A percentile compares a stretch with the other conserved stretches of the same genome.
These are phyloP conservation scores for Pochonia chlamydosporia DNA, from an alignment of 2,329 filamentous ascomycete species.

Conservation along the genomic window DNA sequence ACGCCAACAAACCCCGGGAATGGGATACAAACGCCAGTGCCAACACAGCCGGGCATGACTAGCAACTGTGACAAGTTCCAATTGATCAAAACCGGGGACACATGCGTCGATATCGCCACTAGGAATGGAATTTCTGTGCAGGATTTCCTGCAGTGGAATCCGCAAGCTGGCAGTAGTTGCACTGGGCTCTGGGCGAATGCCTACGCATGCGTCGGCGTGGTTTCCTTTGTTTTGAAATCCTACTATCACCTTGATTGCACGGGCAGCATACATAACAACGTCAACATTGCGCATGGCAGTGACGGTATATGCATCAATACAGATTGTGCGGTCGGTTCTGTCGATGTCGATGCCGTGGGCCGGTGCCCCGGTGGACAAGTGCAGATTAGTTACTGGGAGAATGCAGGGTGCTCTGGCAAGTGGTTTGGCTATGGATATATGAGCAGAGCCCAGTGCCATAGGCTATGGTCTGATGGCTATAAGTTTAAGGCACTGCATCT, in stretches of 20 bases:
- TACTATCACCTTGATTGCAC: constrained; percentile 4
- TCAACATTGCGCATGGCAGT: not conserved
- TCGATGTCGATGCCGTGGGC: not conserved
- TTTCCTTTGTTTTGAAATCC: too few species aligned
- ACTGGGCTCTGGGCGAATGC: not conserved
- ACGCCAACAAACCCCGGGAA: too few species aligned
- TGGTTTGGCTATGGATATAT: constrained; percentile 4
- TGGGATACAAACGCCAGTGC: too few species aligned
- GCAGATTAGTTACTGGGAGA: constrained; percentile 5
- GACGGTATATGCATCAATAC: constrained; percentile 6
- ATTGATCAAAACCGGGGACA: not conserved
- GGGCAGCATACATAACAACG: constrained; percentile 4
- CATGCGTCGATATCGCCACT: not conserved
- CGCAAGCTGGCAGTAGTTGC: not conserved
- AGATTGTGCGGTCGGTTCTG: constrained; percentile 1
- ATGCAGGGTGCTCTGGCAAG: not conserved
- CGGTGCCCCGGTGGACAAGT: constrained; percentile 1
- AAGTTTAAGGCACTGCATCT: not conserved
- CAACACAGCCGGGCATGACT: not conserved
- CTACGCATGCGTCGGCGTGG: not conserved
- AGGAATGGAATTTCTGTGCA: not conserved
- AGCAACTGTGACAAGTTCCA: not conserved
- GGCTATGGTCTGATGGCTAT: not conserved
- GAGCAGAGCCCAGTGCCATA: not conserved
- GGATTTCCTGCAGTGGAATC: not conserved